A percentile compares a stretch with the other conserved stretches of the same genome.
Conservation (phyloP, 192 early-diverging fungal genomes). For the Cladochytrium replicatum region DNA sequence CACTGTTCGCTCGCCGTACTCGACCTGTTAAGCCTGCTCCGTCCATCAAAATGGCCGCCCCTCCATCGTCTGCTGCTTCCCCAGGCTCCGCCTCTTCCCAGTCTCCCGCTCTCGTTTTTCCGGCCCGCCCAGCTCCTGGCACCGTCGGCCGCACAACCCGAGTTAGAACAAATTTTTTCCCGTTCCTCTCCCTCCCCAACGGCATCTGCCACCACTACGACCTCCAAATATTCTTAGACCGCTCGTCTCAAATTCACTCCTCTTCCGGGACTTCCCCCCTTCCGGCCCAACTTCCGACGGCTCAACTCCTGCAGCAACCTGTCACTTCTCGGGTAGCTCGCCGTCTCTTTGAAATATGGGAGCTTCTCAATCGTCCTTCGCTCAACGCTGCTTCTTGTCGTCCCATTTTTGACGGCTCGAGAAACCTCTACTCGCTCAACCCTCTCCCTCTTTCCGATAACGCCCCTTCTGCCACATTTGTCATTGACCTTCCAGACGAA, state of each 20-base stretch:
- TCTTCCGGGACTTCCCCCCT: slow-evolving; percentile 4
- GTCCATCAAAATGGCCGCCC: too few relatives aligned
- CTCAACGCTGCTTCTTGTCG: not conserved
- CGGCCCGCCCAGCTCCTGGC: slow-evolving; percentile 18
- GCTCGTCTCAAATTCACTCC: slow-evolving; percentile 8
- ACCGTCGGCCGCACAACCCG: slow-evolving; percentile 8
- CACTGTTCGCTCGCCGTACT: too few relatives aligned
- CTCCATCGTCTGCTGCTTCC: too few relatives aligned
- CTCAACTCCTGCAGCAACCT: slow-evolving; percentile 17
- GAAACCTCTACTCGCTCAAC: too few relatives aligned
- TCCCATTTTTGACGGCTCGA: too few relatives aligned
- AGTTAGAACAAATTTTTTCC: slow-evolving; percentile 19
- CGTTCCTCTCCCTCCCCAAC: slow-evolving; percentile 6
- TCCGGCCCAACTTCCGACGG: not conserved
- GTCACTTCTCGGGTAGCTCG: slow-evolving; percentile 10
- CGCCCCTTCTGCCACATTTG: too few relatives aligned
- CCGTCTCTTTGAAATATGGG: slow-evolving; percentile 7
- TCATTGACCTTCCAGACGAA: too few relatives aligned
- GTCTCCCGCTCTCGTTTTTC: too few relatives aligned
- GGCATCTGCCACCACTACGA: slow-evolving; percentile 22
- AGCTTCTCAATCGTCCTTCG: slow-evolving; percentile 11
- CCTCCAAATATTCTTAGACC: slow-evolving; percentile 10
- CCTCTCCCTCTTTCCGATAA: too few relatives aligned
- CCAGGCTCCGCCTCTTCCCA: too few relatives aligned
- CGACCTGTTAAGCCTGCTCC: too few relatives aligned